Evolutionary conservation across 345 rosid species (phyloP).

Genomic region (Pistacia vera): DNA sequence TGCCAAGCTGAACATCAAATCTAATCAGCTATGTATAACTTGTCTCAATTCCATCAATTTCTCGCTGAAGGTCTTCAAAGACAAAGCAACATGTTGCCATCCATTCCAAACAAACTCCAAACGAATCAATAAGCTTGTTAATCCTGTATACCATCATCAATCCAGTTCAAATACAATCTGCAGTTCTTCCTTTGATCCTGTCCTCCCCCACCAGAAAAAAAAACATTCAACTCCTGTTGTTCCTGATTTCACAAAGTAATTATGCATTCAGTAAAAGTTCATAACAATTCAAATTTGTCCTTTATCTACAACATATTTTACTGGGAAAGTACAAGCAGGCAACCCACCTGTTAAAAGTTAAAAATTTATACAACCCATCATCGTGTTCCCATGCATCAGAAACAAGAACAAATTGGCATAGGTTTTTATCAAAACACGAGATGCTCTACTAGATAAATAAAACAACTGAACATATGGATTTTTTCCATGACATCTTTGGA

Average conservation of each 20-base stretch:
- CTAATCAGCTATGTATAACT: not conserved
- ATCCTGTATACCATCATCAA: not conserved
- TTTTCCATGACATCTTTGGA: constrained; percentile 2
- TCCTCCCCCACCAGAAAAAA: not conserved
- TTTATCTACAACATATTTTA: no score
- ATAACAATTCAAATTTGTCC: no score
- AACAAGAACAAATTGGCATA: constrained; percentile 4
- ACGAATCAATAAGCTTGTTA: not conserved
- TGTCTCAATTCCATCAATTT: not conserved
- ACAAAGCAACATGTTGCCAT: not conserved
- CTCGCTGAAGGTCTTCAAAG: no score
- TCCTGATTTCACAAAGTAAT: no score
- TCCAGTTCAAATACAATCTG: no score
- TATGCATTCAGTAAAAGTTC: no score
- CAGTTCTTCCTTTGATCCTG: no score
- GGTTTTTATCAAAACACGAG: constrained; percentile 11
- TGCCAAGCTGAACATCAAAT: not conserved
- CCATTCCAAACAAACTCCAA: not conserved
- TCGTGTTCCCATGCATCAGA: constrained; percentile 1
- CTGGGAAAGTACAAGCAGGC: no score
- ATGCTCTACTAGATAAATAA: not conserved
- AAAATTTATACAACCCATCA: not conserved
- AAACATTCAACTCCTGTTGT: no score
- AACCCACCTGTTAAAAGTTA: not conserved
- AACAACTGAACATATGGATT: not conserved